Base-by-base conservation (phyloP, 768 basidiomycete species). In the Lactarius pseudohatsudake region DNA sequence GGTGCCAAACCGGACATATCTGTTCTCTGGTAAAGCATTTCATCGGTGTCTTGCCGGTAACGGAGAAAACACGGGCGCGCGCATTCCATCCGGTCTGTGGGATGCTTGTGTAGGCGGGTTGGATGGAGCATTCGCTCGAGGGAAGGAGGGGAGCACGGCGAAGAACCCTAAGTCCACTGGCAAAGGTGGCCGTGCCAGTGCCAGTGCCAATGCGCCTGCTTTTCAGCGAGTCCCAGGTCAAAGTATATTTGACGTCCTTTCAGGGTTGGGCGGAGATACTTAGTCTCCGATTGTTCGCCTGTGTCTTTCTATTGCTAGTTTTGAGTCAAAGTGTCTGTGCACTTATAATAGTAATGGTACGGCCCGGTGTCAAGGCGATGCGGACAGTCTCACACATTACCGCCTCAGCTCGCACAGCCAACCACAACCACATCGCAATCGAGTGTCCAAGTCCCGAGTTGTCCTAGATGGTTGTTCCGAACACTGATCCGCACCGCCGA, bases 21-120 rank as follows among this genome's bases (percentile, higher is more conserved):
- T 72, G 0, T 83, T 91, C 63, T 91, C 90, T 2, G 89, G 91
- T 6, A 75, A 73, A 70, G 70, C 66, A 30, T 86, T 91, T 69
- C 91, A 94, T 74, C 72, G 77, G 0, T 77, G 78, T 43, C 74
- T 92, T 64, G 80, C 81, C 16, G 6, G 50, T 1, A 72, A 75
- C 9, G 64, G 72, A 6, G 67, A 61, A 15, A 69, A 73, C 28
- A 58, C 73, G 40, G 68, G 72, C 4, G 5, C 28, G n/a, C 26
- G 40, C 40, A 11, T 64, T 28, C 53, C 61, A 62, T 66, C 43
- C 71, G 70, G 20, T 60, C 41, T 20, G 58, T 81, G 70, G 69
- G 60, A 66, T 1, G 70, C 62, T 20, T 64, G 61, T 36, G 56
- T 36, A 11, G 62, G 43, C n/a, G 70, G 62, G 15, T 22, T 69